These are phyloP conservation scores for Physocladia obscura DNA, from an alignment of 192 early-diverging fungal genomes.

Conservation along the genomic window DNA sequence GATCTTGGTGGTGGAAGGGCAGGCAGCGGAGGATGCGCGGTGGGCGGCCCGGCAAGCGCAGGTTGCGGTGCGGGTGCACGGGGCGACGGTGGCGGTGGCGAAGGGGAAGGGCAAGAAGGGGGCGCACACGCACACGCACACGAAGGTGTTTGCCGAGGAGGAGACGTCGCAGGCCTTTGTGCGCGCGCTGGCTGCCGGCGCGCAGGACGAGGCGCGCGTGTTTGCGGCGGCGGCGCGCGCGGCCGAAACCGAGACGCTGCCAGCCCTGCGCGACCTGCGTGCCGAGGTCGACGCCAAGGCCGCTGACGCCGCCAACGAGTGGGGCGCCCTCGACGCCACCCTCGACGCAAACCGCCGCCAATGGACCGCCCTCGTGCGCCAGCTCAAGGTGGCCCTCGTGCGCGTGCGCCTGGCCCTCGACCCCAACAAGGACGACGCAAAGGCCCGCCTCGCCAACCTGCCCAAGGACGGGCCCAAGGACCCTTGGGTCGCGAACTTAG, in stretches of 20 bases:
- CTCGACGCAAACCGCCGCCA: conserved; percentile 37
- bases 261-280: conserved; percentile 40
- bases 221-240: conserved; percentile 31
- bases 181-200: conserved; percentile 33
- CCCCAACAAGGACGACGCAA: conserved; percentile 18
- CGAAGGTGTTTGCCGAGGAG: conserved; percentile 36
- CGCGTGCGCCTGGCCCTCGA: conserved; percentile 16
- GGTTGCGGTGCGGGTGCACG: too few relatives aligned
- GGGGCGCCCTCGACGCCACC: conserved; percentile 41
- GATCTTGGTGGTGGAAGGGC: conserved; percentile 39
- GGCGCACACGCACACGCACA: conserved; percentile 28
- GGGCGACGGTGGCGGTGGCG: too few relatives aligned
- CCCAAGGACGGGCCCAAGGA: conserved; percentile 34
- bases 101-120: conserved; percentile 34
- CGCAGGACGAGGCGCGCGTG: conserved; percentile 28
- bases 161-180: conserved; percentile 43
- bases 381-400: conserved; percentile 29
- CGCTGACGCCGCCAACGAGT: conserved; percentile 39
- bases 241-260: conserved; percentile 44
- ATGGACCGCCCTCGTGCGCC: conserved; percentile 32
- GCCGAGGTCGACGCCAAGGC: conserved; percentile 37
- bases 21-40: conserved; percentile 46
- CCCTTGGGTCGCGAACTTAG: conserved; percentile 49
- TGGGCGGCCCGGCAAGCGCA: too few relatives aligned
- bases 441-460: conserved; percentile 12